Conservation (phyloP, 805 yeast species). For the Cyberlindnera mrakii region DNA sequence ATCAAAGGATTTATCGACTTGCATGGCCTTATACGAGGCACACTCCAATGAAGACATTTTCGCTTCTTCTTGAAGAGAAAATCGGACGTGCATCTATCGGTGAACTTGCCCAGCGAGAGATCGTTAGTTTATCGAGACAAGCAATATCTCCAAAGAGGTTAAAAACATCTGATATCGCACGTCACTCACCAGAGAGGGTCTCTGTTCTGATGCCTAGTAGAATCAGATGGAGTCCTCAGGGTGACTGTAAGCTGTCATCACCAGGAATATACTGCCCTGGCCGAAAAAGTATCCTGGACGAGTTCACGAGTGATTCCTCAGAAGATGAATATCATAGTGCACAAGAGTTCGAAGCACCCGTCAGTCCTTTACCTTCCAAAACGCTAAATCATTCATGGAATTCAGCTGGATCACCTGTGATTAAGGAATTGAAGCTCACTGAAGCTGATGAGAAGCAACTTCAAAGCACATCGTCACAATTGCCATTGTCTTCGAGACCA, state of each 20-base stretch:
- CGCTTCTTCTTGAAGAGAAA: slow-evolving; percentile 2
- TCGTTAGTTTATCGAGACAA: not conserved
- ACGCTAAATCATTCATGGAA: no score
- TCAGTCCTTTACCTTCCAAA: no score
- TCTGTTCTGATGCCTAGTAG: no score
- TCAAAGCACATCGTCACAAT: no score
- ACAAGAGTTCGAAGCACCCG: not conserved
- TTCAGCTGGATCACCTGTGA: no score
- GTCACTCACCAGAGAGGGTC: no score
- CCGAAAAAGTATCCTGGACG: not conserved
- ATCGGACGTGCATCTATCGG: slow-evolving; percentile 5
- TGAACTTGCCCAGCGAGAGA: not conserved
- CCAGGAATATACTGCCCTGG: no score
- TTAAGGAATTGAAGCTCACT: no score
- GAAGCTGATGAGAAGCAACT: no score
- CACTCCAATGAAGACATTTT: not conserved
- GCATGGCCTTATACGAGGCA: slow-evolving; percentile 24
- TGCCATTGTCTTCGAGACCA: no score
- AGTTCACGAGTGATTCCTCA: not conserved
- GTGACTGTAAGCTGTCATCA: no score
- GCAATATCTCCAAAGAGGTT: not conserved
- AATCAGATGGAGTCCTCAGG: no score
- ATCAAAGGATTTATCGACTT: slow-evolving; percentile 18
- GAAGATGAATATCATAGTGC: not conserved
- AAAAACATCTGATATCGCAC: not conserved